A percentile compares a stretch with the other conserved stretches of the same genome.
Conservation (phyloP, 2,329 filamentous ascomycete genomes). For the Talaromyces pinophilus region DNA sequence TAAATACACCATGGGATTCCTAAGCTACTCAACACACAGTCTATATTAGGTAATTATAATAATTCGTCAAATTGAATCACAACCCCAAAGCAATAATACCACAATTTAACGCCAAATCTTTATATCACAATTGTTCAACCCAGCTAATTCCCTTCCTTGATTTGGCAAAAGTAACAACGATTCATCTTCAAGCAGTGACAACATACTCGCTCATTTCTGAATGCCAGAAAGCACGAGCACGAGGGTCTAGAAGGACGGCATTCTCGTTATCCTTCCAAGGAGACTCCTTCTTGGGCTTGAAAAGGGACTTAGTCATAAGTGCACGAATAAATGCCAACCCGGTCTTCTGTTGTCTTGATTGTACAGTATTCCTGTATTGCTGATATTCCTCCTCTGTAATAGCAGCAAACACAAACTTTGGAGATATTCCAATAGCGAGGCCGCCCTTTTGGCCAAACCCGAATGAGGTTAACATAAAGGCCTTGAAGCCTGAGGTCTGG, state of each 20-base stretch:
- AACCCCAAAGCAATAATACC: not conserved
- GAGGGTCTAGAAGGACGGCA: slow-evolving; percentile 6
- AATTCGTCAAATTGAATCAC: not conserved
- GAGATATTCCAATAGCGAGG: slow-evolving; percentile 94
- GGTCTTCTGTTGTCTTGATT: not conserved
- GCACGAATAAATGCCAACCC: slow-evolving; percentile 1
- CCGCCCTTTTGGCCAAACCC: slow-evolving; percentile 99
- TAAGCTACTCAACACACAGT: not conserved
- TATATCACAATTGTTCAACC: not conserved
- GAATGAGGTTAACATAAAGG: slow-evolving; percentile 97
- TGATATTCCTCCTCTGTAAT: slow-evolving; percentile 9
- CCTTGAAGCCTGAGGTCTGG: slow-evolving; percentile 97
- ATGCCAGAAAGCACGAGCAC: slow-evolving; percentile 11
- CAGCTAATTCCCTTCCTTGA: not conserved
- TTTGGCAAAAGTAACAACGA: not conserved
- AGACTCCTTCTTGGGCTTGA: slow-evolving; percentile 1
- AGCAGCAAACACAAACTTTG: slow-evolving; percentile 92
- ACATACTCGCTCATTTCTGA: not conserved
- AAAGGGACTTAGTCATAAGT: slow-evolving; percentile 7
- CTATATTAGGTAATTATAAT: not conserved
- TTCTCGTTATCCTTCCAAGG: slow-evolving; percentile 11
- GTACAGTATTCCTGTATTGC: not conserved
- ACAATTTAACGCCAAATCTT: not conserved
- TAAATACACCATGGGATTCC: not conserved
- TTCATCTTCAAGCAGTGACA: not conserved